phyloP scores from a whole-genome alignment of 371 early-diverging fungal species.

The Rhizopus arrhizus region DNA sequence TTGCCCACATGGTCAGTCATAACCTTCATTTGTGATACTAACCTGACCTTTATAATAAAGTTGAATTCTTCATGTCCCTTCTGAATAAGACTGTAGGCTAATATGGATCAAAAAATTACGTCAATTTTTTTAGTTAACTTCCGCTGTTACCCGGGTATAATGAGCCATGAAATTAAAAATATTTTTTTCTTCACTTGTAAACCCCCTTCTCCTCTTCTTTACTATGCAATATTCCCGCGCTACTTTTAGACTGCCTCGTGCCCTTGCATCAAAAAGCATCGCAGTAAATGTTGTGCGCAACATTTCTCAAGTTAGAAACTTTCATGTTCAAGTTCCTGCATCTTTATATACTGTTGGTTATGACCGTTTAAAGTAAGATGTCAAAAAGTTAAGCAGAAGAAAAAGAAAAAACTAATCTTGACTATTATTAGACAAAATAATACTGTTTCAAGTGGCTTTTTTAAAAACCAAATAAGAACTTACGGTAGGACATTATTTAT shows the following conservation, averaged over 20 bases:
- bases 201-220: background rate
- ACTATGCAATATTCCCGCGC: constrained; percentile 36
- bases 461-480: constrained; percentile 41
- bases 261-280: constrained; percentile 11
- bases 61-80: no score
- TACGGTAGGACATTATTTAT: constrained; percentile 35
- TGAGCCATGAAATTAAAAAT: constrained; percentile 5
- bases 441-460: constrained; percentile 14
- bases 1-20: no score
- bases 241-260: constrained; percentile 20
- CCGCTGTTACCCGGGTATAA: constrained; percentile 19
- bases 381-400: no score
- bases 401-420: no score
- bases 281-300: constrained; percentile 23
- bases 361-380: constrained; percentile 44
- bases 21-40: no score
- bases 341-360: constrained; percentile 41
- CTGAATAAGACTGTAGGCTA: no score
- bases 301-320: constrained; percentile 38
- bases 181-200: constrained; percentile 1
- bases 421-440: constrained; percentile 20
- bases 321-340: constrained; percentile 47
- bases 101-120: no score
- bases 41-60: no score
- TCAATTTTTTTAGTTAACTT: constrained; percentile 1